Conservation (phyloP, 208 protist species). For the Trypanosoma boissoni region DNA sequence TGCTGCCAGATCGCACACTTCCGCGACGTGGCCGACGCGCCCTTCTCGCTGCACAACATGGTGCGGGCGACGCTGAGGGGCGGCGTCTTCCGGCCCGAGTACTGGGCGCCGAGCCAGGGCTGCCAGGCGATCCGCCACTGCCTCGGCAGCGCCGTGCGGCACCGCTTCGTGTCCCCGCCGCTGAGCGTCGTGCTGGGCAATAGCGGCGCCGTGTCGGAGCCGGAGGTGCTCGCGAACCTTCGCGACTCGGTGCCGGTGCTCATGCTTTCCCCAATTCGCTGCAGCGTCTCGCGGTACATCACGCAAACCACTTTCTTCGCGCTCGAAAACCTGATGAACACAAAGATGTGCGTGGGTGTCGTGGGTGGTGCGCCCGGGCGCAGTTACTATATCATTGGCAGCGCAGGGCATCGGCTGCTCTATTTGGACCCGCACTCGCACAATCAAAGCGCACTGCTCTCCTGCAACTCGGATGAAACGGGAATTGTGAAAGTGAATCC, state of each 20-base stretch:
- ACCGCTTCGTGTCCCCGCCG: slow-evolving; percentile 26
- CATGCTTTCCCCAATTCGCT: slow-evolving; percentile 54
- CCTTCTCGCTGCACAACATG: slow-evolving; percentile 74
- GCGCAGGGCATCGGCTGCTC: slow-evolving; percentile 46
- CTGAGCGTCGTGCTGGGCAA: slow-evolving; percentile 41
- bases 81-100: slow-evolving; percentile 46
- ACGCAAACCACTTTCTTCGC: slow-evolving; percentile 53
- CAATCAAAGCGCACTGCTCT: slow-evolving; percentile 41
- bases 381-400: slow-evolving; percentile 78
- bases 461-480: slow-evolving; percentile 1
- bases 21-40: slow-evolving; percentile 36
- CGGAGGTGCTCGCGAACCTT: slow-evolving; percentile 32
- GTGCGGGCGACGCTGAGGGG: slow-evolving; percentile 34
- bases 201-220: slow-evolving; percentile 36
- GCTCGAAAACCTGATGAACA: slow-evolving; percentile 54
- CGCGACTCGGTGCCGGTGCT: slow-evolving; percentile 44
- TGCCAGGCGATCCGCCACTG: slow-evolving; percentile 60
- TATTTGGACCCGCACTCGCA: slow-evolving; percentile 76
- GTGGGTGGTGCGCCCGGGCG: slow-evolving; percentile 61
- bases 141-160: slow-evolving; percentile 36
- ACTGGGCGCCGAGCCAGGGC: slow-evolving; percentile 75
- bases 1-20: slow-evolving; percentile 47
- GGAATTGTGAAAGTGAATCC: slow-evolving; percentile 33
- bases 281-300: slow-evolving; percentile 33
- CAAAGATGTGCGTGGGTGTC: slow-evolving; percentile 52